Evolutionary conservation across 805 yeast genomes (phyloP), one percentile per base, ranked within the genome.

Genomic region (Metschnikowia cerradonensis): DNA sequence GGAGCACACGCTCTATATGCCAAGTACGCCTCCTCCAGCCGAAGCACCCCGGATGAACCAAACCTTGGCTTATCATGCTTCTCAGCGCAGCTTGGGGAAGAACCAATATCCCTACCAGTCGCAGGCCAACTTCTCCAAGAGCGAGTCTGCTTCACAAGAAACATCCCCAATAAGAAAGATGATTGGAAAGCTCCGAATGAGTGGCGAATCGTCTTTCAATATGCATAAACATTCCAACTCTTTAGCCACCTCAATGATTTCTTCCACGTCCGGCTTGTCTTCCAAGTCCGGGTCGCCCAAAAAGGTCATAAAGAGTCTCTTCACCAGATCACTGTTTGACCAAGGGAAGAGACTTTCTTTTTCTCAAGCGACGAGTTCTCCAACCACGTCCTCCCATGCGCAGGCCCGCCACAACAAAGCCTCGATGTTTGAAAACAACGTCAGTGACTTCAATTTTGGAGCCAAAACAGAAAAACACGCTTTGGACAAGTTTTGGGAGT

Each of bases 81-180:
- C 37, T 26, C 36, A 23, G 38, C 33, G 15, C 35, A 38, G 44
- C 15, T 46, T 31, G 14, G 47, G 39, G n/a, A 36, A 19, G 39
- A 49, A 33, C 26, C 49, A 22, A 13, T 32, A 26, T 20, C 50
- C 38, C 14, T 45, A 26, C 19, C 50, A 41, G 31, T 51, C 47
- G 31, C 22, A 35, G 31, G n/a, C 47, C 15, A 32, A 8, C 15
- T 11, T 14, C 11, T 35, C 37, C 36, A 35, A 20, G 11, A 35
- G 45, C 30, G 50, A 37, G 13, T 45, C 52, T 6, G 41, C 56
- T 15, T 48, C 62, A 6, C 38, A 59, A 8, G 53, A 43, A 38
- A 41, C 67, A 1, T 68, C 75, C 7, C 76, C 77, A 22, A 63
- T 70, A 22, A 67, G 59, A 46, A 68, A 62, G 50, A 50, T 57